Base-by-base conservation (phyloP, 2,329 filamentous ascomycete species). In the Nothopassalora personata region DNA sequence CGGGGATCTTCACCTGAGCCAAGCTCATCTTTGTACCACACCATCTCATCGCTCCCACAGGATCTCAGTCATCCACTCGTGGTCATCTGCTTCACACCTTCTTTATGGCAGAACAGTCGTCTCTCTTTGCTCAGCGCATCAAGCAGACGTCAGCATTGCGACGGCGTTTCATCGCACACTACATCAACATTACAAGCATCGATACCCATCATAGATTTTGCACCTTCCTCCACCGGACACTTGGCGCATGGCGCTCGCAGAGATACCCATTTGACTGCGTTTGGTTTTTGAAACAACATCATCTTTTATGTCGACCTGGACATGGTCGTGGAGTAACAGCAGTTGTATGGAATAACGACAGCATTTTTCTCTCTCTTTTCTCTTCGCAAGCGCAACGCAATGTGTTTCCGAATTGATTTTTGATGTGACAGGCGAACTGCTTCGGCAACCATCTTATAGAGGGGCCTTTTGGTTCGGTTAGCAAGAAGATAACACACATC, bases 171-270 rank as follows among this genome's bases (percentile, higher is more conserved):
- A 33, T 63, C 48, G 56, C 33, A 33, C 48, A 58, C 46, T 57
- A 52, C 45, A 45, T 56, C 58, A 58, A 54, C 58, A 61, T 57
- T 59, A 52, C 45, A 56, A 58, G 51, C 56, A 63, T 60, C 50
- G 55, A 57, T 60, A 56, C 53, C 52, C 59, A 53, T 49, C 51
- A 62, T 64, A 66, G 64, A 66, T 51, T 62, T 23, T 57, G 58
- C 62, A 61, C 45, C 49, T 51, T 58, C 64, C 60, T 65, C 59
- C 60, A 61, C 63, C 56, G 64, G 64, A 64, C 57, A 60, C 57
- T 53, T 59, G 61, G 62, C 59, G 60, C 58, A 60, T 39, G 59
- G 62, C 60, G 60, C 60, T 63, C 56, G 60, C 59, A 65, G 58
- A 61, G 65, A 65, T 66, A 64, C 64, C 66, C 57, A 64, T 65